Evolutionary conservation across 31 red algal genomes (phyloP).

Genomic region (Porphyra umbilicalis): DNA sequence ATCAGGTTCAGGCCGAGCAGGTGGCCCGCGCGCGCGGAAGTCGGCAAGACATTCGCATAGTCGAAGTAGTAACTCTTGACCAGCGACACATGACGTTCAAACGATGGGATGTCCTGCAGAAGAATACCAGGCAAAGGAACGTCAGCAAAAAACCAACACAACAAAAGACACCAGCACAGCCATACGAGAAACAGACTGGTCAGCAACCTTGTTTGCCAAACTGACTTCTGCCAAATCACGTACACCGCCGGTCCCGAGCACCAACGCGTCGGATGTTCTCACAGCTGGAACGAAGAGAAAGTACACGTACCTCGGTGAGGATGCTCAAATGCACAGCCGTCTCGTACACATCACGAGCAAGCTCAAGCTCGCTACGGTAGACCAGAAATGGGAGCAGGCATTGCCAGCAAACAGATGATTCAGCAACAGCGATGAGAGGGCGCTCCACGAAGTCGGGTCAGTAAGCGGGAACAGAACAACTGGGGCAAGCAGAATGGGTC

Average conservation of each 20-base stretch:
- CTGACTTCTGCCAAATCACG: no score
- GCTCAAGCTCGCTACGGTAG: constrained; percentile 35
- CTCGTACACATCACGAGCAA: constrained; percentile 75
- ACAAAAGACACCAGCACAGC: no score
- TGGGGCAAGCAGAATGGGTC: neutral
- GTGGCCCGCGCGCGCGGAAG: constrained; percentile 41
- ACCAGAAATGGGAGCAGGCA: no score
- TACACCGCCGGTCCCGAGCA: no score
- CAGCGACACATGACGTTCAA: constrained; percentile 81
- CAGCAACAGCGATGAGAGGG: no score
- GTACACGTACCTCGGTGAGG: constrained; percentile 18
- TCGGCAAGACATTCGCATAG: constrained; percentile 26
- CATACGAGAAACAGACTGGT: no score
- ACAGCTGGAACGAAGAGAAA: no score
- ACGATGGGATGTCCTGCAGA: constrained; percentile 35
- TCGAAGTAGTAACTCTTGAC: constrained; percentile 70
- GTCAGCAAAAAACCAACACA: no score
- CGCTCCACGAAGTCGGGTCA: no score
- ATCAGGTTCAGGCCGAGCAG: constrained; percentile 88
- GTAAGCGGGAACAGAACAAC: neutral
- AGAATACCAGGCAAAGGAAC: constrained; percentile 2
- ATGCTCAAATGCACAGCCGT: constrained; percentile 46
- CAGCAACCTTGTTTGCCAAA: no score
- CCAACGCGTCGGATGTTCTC: no score
- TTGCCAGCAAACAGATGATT: no score